These are phyloP conservation scores for Paraphaeosphaeria sporulosa DNA, from an alignment of 2,329 filamentous ascomycete species.

Conservation along the genomic window DNA sequence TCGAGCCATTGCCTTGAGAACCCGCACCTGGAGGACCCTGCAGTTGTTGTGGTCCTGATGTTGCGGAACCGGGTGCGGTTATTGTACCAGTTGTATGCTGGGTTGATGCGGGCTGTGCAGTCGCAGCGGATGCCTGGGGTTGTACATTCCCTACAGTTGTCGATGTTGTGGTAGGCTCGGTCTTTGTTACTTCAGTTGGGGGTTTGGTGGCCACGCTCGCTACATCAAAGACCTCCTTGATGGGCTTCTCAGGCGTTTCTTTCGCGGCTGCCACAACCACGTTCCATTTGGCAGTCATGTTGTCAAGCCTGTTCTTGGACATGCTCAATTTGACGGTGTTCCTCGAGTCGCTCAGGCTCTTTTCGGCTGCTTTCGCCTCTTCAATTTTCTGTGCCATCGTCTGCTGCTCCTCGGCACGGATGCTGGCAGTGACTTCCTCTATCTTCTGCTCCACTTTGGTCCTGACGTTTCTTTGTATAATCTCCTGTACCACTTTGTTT, in stretches of 20 bases:
- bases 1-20: slow-evolving; percentile 27
- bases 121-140: slow-evolving; percentile 4
- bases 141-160: slow-evolving; percentile 5
- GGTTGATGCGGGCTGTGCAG: slow-evolving; percentile 5
- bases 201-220: slow-evolving; percentile 70
- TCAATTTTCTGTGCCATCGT: slow-evolving; percentile 42
- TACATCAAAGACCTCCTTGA: slow-evolving; percentile 85
- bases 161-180: slow-evolving; percentile 24
- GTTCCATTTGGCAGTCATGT: slow-evolving; percentile 73
- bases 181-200: slow-evolving; percentile 26
- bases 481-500: slow-evolving; percentile 6
- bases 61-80: slow-evolving; percentile 15
- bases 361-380: slow-evolving; percentile 39
- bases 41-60: slow-evolving; percentile 25
- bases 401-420: slow-evolving; percentile 47
- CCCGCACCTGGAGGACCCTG: slow-evolving; percentile 12
- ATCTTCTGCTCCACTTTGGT: slow-evolving; percentile 20
- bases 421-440: slow-evolving; percentile 24
- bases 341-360: slow-evolving; percentile 62
- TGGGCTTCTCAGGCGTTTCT: slow-evolving; percentile 85
- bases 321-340: slow-evolving; percentile 73
- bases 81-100: slow-evolving; percentile 16
- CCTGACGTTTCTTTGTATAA: slow-evolving; percentile 51
- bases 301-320: slow-evolving; percentile 72
- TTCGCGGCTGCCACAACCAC: slow-evolving; percentile 81